A percentile compares a stretch with the other conserved stretches of the same genome.
Conservation (phyloP, 441 rosid species). For the Mallotus japonicus region DNA sequence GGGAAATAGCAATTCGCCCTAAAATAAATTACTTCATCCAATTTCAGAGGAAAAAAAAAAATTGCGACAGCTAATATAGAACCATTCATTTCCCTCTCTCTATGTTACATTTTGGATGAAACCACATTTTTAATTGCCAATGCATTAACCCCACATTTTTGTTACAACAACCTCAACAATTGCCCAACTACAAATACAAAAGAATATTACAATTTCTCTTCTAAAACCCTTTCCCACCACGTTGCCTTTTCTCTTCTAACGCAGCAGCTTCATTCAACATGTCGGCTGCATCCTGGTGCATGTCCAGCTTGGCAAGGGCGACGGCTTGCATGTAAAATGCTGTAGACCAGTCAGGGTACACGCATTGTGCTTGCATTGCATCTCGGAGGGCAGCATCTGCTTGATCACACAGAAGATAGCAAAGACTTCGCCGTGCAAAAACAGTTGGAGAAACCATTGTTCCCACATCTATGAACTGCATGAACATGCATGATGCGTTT, state of each 20-base stretch:
- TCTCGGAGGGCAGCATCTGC: conserved; percentile 93
- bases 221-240: conserved; percentile 51
- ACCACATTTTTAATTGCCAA: conserved; percentile 27
- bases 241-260: conserved; percentile 79
- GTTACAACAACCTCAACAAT: conserved; percentile 25
- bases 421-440: conserved; percentile 81
- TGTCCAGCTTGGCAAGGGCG: conserved; percentile 87
- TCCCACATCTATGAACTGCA: conserved; percentile 83
- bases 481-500: not conserved
- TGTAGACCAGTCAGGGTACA: conserved; percentile 93
- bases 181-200: conserved; percentile 22
- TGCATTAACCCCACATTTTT: conserved; percentile 29
- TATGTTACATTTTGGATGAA: conserved; percentile 36
- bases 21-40: conserved; percentile 3
- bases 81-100: conserved; percentile 2
- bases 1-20: too few species aligned
- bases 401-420: conserved; percentile 79
- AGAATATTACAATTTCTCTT: conserved; percentile 19
- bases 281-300: conserved; percentile 94
- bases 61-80: conserved; percentile 1
- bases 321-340: conserved; percentile 97
- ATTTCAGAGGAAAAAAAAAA: not conserved
- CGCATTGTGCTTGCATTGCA: conserved; percentile 97
- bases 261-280: conserved; percentile 92
- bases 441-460: conserved; percentile 94